phyloP scores from a whole-genome alignment of 305 asterid species.

The Solanum hybrid region DNA sequence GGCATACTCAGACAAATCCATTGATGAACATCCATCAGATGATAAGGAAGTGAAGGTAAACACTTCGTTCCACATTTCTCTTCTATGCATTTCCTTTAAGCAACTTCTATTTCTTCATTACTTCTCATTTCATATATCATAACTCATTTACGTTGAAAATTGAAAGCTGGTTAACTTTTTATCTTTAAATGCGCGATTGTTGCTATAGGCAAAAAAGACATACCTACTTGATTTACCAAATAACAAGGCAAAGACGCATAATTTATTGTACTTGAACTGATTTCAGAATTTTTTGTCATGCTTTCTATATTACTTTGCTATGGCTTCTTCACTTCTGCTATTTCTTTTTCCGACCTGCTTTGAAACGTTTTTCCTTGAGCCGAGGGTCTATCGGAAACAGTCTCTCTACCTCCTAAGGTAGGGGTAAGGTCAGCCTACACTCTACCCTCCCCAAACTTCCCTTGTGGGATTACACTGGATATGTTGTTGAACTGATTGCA shows the following conservation, averaged over 20 bases:
- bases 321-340: background rate
- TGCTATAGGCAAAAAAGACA: background rate
- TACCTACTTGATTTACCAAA: background rate
- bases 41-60: slow-evolving; percentile 23
- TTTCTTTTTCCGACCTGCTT: background rate
- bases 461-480: background rate
- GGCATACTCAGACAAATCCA: slow-evolving; percentile 20
- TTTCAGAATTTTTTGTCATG: background rate
- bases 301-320: background rate
- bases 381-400: background rate
- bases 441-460: background rate
- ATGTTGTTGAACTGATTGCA: background rate
- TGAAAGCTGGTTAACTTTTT: background rate
- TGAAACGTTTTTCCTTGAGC: background rate
- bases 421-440: background rate
- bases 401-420: background rate
- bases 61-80: background rate
- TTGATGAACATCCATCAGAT: slow-evolving; percentile 25
- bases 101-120: slow-evolving; percentile 4
- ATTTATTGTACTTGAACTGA: background rate
- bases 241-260: background rate
- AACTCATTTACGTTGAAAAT: background rate
- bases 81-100: background rate
- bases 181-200: background rate
- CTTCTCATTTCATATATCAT: background rate